Base-by-base conservation (phyloP, 768 basidiomycete species). In the Hirschioporus abietinus region DNA sequence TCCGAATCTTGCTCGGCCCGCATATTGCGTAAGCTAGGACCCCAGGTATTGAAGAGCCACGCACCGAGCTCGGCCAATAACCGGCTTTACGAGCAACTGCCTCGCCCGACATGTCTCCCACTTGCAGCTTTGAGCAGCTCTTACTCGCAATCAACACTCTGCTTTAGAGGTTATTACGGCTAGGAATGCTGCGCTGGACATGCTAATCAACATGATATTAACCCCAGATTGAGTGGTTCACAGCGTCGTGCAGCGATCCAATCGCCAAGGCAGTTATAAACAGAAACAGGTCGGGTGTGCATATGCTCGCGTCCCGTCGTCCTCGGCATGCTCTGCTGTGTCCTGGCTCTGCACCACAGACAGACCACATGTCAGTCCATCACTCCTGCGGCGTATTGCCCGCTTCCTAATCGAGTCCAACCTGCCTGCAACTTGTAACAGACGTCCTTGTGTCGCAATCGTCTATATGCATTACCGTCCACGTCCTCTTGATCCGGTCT, bases 371-470 rank as follows among this genome's bases (percentile, higher is more conserved):
- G 42, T 52, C 42, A 52, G 42, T 3, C 42, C 42, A 52, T 52
- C 42, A 52, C 42, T 52, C n/a, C 42, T 52, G 42, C 42, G 42
- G 42, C 42, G 42, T 52, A 52, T 52, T 52, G 42, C 42, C 42
- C 42, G 42, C 42, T 52, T 52, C 42, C 42, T 52, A 52, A 52
- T 52, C 42, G 15, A 52, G 42, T 20, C 42, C 42, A 52, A 20
- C 42, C 42, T 52, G 42, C 42, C 20, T 52, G 42, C 42, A 52
- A 52, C 42, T 52, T 52, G 42, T 52, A 15, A 52, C 42, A 52
- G 42, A 52, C 42, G 42, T 52, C 42, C 42, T 52, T 12, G 42
- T 52, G 15, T 52, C 42, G 42, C 42, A 52, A 52, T 52, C 42
- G 15, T 52, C 42, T 52, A 30, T 30, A 30, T 30, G 30, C 30